Evolutionary conservation across 352 stramenopile species (phyloP).

Genomic region (Plasmopara halstedii): DNA sequence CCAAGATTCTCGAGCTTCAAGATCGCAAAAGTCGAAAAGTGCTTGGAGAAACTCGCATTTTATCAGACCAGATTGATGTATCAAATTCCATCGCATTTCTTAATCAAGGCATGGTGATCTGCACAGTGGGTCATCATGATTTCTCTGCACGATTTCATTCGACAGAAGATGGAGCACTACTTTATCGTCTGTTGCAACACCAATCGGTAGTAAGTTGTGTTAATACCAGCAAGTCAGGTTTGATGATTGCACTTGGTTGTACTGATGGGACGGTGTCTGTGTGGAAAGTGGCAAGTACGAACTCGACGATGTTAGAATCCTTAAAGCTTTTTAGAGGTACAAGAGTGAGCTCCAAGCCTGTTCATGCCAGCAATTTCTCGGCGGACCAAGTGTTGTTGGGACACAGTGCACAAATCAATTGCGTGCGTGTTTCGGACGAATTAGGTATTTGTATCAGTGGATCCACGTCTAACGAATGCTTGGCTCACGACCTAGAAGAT

Average conservation of each 20-base stretch:
- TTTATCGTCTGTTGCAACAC: slow-evolving; percentile 70
- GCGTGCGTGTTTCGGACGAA: slow-evolving; percentile 60
- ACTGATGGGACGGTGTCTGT: slow-evolving; percentile 70
- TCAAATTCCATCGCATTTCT: slow-evolving; percentile 41
- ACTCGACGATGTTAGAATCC: slow-evolving; percentile 59
- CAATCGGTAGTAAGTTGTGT: slow-evolving; percentile 63
- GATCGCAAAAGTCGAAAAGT: slow-evolving; percentile 63
- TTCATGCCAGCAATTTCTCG: slow-evolving; percentile 70
- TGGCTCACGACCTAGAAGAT: slow-evolving; percentile 55
- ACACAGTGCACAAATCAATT: slow-evolving; percentile 54
- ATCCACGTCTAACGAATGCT: slow-evolving; percentile 55
- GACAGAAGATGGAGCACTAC: slow-evolving; percentile 51
- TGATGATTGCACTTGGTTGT: slow-evolving; percentile 46
- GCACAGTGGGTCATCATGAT: slow-evolving; percentile 63
- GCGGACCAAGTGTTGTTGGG: slow-evolving; percentile 72
- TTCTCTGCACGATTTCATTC: slow-evolving; percentile 75
- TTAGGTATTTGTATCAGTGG: slow-evolving; percentile 66
- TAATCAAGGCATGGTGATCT: slow-evolving; percentile 45
- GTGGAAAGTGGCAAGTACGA: slow-evolving; percentile 66
- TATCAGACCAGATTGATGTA: slow-evolving; percentile 16
- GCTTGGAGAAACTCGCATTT: slow-evolving; percentile 34
- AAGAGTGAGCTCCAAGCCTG: slow-evolving; percentile 39
- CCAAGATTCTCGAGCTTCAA: slow-evolving; percentile 48
- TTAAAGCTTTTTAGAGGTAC: slow-evolving; percentile 69
- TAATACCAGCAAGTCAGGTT: slow-evolving; percentile 33